Evolutionary conservation across 163 green algal genomes (phyloP).

Genomic region (Scenedesmus sp.): DNA sequence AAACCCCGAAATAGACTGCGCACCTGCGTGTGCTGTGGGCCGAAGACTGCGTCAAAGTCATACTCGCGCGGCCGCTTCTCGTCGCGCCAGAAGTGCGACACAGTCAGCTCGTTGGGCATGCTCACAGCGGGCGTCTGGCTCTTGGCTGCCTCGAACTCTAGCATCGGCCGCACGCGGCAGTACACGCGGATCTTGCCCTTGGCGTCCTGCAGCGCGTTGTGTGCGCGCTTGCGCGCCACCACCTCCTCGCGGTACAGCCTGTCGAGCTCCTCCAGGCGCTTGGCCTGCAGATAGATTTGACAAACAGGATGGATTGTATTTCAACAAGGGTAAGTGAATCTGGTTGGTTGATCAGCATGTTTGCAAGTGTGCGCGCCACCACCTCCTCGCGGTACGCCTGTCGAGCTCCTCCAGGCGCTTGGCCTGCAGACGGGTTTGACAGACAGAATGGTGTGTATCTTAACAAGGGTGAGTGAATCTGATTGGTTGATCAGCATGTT

Average conservation of each 20-base stretch:
- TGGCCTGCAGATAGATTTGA: conserved; percentile 50
- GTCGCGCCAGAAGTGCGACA: conserved; percentile 92
- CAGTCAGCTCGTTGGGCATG: conserved; percentile 92
- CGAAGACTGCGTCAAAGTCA: conserved; percentile 93
- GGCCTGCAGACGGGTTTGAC: conserved; percentile 47
- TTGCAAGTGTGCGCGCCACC: too few relatives aligned
- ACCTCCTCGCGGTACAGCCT: conserved; percentile 82
- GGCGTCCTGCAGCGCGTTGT: conserved; percentile 76
- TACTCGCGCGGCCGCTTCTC: conserved; percentile 92
- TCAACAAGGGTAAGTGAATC: too few relatives aligned
- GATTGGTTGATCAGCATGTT: too few relatives aligned
- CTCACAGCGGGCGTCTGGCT: conserved; percentile 70
- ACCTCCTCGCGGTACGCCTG: too few relatives aligned
- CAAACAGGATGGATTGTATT: not conserved
- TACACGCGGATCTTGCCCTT: conserved; percentile 98
- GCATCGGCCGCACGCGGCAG: conserved; percentile 90
- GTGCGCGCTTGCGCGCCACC: conserved; percentile 44
- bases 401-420: not conserved
- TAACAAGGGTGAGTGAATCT: too few relatives aligned
- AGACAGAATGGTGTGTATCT: not conserved
- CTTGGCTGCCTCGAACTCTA: conserved; percentile 82
- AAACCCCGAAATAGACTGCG: not conserved
- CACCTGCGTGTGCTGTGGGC: not conserved
- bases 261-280: conserved; percentile 73
- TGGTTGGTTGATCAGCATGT: too few relatives aligned